Evolutionary conservation across 768 basidiomycete species (phyloP).

Genomic region (Russula ochroleuca): DNA sequence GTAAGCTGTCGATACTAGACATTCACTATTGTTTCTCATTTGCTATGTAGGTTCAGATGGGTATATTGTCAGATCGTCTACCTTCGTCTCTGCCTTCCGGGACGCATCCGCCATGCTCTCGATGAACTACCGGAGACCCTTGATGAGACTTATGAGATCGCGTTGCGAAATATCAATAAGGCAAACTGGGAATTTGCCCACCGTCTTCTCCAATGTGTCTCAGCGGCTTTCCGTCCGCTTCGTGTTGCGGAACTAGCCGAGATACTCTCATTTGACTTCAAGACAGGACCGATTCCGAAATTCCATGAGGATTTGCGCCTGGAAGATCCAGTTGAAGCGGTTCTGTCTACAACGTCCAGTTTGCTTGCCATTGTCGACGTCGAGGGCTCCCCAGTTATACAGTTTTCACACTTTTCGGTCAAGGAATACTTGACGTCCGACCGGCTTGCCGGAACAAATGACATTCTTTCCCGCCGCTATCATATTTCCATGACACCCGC

Average conservation of each 20-base stretch:
- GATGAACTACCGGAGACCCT: neutral
- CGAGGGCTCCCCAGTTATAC: neutral
- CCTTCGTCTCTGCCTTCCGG: neutral
- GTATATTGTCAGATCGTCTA: neutral
- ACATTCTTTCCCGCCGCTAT: neutral
- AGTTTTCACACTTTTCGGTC: conserved; percentile 10
- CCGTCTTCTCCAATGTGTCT: conserved; percentile 1
- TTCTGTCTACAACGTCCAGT: neutral
- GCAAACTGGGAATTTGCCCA: neutral
- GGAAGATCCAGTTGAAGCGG: neutral
- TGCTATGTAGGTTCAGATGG: neutral
- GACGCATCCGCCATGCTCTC: neutral
- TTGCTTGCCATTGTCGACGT: neutral
- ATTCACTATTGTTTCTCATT: neutral
- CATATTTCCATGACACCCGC: neutral
- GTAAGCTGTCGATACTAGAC: neutral
- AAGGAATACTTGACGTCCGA: conserved; percentile 2
- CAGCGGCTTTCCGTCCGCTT: neutral
- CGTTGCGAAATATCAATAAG: neutral
- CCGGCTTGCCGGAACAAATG: neutral
- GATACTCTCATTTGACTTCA: neutral
- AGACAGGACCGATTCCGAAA: neutral
- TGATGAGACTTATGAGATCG: neutral
- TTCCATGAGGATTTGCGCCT: neutral
- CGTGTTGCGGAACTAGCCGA: neutral